These are phyloP conservation scores for Trichopus zeylanicus DNA, from an alignment of 116 monocot species.

Conservation along the genomic window DNA sequence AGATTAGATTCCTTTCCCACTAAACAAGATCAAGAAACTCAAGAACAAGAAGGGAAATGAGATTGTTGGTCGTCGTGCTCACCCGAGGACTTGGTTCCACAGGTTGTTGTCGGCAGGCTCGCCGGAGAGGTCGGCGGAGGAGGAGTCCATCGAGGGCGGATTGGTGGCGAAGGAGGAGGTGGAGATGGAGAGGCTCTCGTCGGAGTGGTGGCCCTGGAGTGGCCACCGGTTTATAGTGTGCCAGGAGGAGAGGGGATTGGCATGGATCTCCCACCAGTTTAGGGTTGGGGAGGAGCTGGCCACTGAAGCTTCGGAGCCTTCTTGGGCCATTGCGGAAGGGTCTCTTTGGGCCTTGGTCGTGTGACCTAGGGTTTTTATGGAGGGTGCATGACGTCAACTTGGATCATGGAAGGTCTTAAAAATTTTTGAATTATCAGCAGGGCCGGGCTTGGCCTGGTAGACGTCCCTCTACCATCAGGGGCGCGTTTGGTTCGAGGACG, in stretches of 20 bases:
- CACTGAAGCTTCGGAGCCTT: conserved; percentile 50
- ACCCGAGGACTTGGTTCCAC: conserved; percentile 83
- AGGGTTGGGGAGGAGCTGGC: conserved; percentile 34
- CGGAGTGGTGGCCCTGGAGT: conserved; percentile 13
- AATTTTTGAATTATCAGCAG: no score
- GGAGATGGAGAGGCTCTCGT: conserved; percentile 33
- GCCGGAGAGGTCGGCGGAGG: conserved; percentile 16
- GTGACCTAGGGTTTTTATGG: conserved; percentile 4
- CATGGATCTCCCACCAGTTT: conserved; percentile 57
- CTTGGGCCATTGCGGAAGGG: conserved; percentile 32
- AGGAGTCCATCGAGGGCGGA: conserved; percentile 16
- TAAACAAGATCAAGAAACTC: background rate
- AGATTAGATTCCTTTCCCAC: background rate
- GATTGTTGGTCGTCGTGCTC: conserved; percentile 23
- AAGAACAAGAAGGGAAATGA: background rate
- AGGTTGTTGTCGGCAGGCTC: conserved; percentile 48
- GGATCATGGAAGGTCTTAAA: no score
- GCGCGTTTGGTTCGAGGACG: no score
- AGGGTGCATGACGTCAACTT: no score
- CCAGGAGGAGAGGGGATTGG: conserved; percentile 30
- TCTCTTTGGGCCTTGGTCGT: background rate
- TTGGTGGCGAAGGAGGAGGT: conserved; percentile 33
- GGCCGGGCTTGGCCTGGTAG: no score
- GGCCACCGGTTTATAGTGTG: conserved; percentile 38
- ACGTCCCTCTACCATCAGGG: no score